Evolutionary conservation across 768 basidiomycete genomes (phyloP).

Genomic region (Dentipellis fragilis): DNA sequence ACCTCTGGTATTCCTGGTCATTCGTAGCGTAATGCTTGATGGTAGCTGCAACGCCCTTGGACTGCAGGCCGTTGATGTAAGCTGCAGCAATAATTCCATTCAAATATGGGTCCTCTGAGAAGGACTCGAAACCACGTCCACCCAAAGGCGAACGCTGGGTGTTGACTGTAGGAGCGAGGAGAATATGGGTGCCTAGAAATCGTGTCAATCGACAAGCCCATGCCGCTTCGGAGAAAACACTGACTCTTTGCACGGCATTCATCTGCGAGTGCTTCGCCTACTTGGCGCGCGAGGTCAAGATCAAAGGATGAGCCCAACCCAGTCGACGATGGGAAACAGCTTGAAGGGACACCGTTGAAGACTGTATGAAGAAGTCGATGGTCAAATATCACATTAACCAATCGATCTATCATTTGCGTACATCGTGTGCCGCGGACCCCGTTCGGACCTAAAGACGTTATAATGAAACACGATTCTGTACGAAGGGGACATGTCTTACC

Average conservation of each 20-base stretch:
- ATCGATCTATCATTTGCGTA: slow-evolving; percentile 4
- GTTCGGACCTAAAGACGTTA: slow-evolving; percentile 29
- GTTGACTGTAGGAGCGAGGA: slow-evolving; percentile 58
- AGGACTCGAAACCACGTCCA: slow-evolving; percentile 51
- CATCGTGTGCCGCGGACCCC: slow-evolving; percentile 38
- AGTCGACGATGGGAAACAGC: slow-evolving; percentile 49
- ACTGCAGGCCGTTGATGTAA: slow-evolving; percentile 55
- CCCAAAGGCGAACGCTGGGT: slow-evolving; percentile 51
- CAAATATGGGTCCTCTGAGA: slow-evolving; percentile 51
- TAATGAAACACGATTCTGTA: neutral
- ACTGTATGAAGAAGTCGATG: slow-evolving; percentile 19
- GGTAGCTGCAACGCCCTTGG: slow-evolving; percentile 44
- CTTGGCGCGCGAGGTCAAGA: slow-evolving; percentile 31
- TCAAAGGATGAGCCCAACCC: slow-evolving; percentile 50
- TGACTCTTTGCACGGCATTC: slow-evolving; percentile 41
- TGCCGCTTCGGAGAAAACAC: slow-evolving; percentile 10
- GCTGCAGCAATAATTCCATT: slow-evolving; percentile 47
- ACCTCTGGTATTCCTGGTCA: slow-evolving; percentile 51
- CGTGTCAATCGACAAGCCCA: neutral
- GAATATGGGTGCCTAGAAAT: slow-evolving; percentile 30
- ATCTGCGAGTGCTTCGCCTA: slow-evolving; percentile 43
- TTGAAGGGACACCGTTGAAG: slow-evolving; percentile 46
- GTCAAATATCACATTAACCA: no score
- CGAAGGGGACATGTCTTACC: slow-evolving; percentile 18
- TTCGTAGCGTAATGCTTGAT: slow-evolving; percentile 59